Conservation (phyloP, 2,329 filamentous ascomycete species). For the Exophiala sp. region DNA sequence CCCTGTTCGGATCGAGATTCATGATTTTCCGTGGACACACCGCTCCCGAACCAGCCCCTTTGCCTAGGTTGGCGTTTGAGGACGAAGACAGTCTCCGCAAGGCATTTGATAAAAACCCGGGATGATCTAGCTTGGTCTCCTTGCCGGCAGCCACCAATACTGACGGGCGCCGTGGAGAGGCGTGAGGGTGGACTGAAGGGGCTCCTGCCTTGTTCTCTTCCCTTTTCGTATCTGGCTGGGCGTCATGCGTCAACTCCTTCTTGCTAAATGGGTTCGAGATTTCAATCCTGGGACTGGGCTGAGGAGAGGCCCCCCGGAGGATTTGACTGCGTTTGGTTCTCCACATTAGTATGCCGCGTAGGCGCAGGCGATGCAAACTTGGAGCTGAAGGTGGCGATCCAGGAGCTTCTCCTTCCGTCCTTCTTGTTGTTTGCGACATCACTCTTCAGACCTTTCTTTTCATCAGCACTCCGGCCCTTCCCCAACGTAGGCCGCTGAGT, state of each 20-base stretch:
- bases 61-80: constrained; percentile 45
- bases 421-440: constrained; percentile 18
- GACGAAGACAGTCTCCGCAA: constrained; percentile 75
- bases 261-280: constrained; percentile 42
- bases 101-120: constrained; percentile 72
- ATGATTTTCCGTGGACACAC: constrained; percentile 73
- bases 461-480: constrained; percentile 17
- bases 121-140: constrained; percentile 57
- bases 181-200: constrained; percentile 54
- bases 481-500: constrained; percentile 12
- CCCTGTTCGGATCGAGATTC: constrained; percentile 75
- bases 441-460: constrained; percentile 15
- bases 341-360: constrained; percentile 26
- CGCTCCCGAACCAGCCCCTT: constrained; percentile 53
- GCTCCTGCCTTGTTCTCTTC: constrained; percentile 32
- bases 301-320: constrained; percentile 17
- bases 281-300: constrained; percentile 36
- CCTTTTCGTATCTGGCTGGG: constrained; percentile 35
- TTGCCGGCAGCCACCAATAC: constrained; percentile 29
- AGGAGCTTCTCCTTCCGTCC: constrained; percentile 63
- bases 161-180: constrained; percentile 22
- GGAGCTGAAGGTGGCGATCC: constrained; percentile 88
- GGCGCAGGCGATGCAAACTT: constrained; percentile 67
- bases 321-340: constrained; percentile 4
- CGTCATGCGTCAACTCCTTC: constrained; percentile 35